These are phyloP conservation scores for Ascobolus immersus DNA, from an alignment of 495 filamentous ascomycete species.

Conservation along the genomic window DNA sequence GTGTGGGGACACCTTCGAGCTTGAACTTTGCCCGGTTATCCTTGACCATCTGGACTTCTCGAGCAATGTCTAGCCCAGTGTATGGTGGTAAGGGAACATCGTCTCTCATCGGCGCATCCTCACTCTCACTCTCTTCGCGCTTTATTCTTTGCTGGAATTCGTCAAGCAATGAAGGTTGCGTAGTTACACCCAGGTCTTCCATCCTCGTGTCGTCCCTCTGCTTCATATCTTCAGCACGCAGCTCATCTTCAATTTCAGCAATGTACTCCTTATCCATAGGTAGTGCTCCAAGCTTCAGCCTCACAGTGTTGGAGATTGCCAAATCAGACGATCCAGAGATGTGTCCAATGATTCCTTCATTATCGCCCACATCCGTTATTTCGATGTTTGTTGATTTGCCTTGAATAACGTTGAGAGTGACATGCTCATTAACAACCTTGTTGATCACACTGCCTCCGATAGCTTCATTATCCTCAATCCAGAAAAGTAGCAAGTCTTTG, in stretches of 20 bases:
- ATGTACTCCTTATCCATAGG: constrained; percentile 55
- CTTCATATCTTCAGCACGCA: constrained; percentile 51
- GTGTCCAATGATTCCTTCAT: constrained; percentile 83
- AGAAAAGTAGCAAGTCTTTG: constrained; percentile 56
- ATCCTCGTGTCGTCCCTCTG: constrained; percentile 56
- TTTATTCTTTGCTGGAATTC: constrained; percentile 38
- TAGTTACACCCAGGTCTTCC: constrained; percentile 29
- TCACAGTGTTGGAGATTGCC: constrained; percentile 25
- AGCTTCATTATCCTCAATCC: constrained; percentile 57
- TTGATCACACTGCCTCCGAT: constrained; percentile 54
- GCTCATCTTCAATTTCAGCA: constrained; percentile 55
- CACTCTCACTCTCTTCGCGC: constrained; percentile 48
- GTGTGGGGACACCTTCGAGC: constrained; percentile 38
- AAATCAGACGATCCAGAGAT: constrained; percentile 49
- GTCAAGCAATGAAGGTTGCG: constrained; percentile 6
- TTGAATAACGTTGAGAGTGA: constrained; percentile 45
- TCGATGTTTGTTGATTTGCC: constrained; percentile 22
- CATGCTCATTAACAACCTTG: constrained; percentile 44
- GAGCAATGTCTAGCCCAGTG: constrained; percentile 60
- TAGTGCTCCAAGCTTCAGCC: constrained; percentile 50
- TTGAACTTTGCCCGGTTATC: constrained; percentile 75
- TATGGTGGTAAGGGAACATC: constrained; percentile 70
- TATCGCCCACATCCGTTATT: constrained; percentile 39
- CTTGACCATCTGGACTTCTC: constrained; percentile 85
- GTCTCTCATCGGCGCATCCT: constrained; percentile 50